Evolutionary conservation across 179 eudicot genomes (phyloP), one percentile per base, ranked within the genome.

Genomic region (Carnegiea gigantea): DNA sequence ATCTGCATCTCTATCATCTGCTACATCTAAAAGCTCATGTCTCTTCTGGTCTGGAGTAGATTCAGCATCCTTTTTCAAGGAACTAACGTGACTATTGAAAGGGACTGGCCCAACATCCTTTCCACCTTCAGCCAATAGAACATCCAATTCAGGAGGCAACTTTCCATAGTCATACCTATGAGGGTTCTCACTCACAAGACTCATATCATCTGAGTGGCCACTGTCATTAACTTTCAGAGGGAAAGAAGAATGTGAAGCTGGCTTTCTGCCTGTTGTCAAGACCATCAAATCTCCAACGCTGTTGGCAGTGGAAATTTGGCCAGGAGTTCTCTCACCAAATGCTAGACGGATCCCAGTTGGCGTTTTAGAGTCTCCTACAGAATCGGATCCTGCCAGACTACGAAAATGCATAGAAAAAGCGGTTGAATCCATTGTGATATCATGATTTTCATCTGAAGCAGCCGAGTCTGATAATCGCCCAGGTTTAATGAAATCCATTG

Each of bases 381-480:
- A 90, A 46, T 92, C 98, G 75, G 97, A 91, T 82, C 85, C 86
- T 70, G 93, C 98, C 44, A 96, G 88, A 84, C 98, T 94, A 76
- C 90, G 97, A 80, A 86, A 96, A 85, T 96, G 97, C 95, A 92
- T 91, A 75, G 99, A 94, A 77, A 96, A 96, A 70, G 97, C 92
- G 2, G 98, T 89, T 82, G 99, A 96, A 90, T 96, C 99, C 98
- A 96, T 91, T 1, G 99, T 94, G 49, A 92, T 83, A 75, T 94
- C 99, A 87, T 92, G 98, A 84, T 88, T 84, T 26, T 87, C 96
- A 83, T 96, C 95, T 26, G 91, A 93, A 68, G 87, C 87, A 53
- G 89, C 97, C 73, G 98, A 95, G 82, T 89, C 93, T 68, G 94
- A 92, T 54, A 92, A 78, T 53, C 92, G 83, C 70, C 95, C 90